These are phyloP conservation scores for Ceratobasidium papillatum DNA, from an alignment of 1,284 basidiomycete species.

Conservation along the genomic window DNA sequence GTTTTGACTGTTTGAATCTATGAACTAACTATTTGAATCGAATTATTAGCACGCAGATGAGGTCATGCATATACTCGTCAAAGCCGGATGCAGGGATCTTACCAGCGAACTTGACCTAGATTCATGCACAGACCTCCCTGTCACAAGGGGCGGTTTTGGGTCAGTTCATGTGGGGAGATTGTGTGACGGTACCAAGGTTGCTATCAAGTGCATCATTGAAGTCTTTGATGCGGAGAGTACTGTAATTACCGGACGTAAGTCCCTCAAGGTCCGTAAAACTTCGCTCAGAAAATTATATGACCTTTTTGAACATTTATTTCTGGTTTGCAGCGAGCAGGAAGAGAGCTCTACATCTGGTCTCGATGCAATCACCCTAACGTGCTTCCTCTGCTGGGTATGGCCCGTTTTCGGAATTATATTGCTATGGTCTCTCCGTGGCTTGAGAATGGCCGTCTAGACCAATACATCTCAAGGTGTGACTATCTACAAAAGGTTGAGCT, in stretches of 20 bases:
- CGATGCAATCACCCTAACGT: background rate
- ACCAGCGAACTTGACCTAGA: background rate
- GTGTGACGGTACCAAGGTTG: background rate
- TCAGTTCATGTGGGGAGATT: background rate
- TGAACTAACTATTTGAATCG: no score
- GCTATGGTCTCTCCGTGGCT: conserved; percentile 6
- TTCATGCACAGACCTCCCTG: background rate
- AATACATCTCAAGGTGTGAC: background rate
- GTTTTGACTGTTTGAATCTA: no score
- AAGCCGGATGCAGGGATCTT: background rate
- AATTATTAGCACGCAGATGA: background rate
- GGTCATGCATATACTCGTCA: background rate
- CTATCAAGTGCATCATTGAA: conserved; percentile 9
- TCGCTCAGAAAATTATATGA: background rate
- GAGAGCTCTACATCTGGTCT: background rate
- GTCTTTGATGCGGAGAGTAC: background rate
- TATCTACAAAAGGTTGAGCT: background rate
- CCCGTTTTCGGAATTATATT: background rate
- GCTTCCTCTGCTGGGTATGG: background rate
- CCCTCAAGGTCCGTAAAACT: background rate
- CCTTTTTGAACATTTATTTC: background rate
- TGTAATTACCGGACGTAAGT: background rate
- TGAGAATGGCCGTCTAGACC: background rate
- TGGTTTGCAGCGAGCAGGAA: background rate
- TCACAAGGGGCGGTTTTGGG: background rate